Conservation (phyloP, 2,329 filamentous ascomycete genomes). For the Trichophyton rubrum region DNA sequence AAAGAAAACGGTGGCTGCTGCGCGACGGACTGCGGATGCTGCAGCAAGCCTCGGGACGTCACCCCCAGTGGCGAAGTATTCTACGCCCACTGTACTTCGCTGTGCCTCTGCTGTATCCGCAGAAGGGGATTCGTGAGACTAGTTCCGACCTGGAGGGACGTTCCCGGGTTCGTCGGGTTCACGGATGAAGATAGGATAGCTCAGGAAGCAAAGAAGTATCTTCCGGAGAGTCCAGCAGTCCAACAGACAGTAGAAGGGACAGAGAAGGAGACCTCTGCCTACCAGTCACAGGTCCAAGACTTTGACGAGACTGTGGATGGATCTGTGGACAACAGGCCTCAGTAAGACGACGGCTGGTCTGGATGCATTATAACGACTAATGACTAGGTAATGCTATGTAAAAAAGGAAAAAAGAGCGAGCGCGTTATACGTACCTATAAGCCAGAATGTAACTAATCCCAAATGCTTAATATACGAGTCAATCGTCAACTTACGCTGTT, state of each 20-base stretch:
- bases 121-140: background rate
- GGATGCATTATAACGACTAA: too few relatives aligned
- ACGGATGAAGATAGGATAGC: background rate
- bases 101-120: background rate
- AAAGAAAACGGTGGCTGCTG: background rate
- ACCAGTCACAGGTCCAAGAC: background rate
- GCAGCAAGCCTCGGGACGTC: background rate
- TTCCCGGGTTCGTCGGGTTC: background rate
- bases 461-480: too few relatives aligned
- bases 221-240: background rate
- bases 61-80: background rate
- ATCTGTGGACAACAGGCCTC: background rate
- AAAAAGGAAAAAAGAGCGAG: too few relatives aligned
- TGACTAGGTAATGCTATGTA: too few relatives aligned
- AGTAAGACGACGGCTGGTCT: too few relatives aligned
- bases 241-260: background rate
- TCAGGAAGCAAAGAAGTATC: background rate
- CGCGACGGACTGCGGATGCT: background rate
- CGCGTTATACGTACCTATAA: too few relatives aligned
- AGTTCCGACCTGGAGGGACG: background rate
- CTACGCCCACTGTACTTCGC: background rate
- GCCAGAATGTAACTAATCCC: too few relatives aligned
- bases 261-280: background rate
- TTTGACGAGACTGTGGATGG: background rate
- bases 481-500: too few relatives aligned